Base-by-base conservation (phyloP, 75 land plant genomes). In the Pinus albicaulis region DNA sequence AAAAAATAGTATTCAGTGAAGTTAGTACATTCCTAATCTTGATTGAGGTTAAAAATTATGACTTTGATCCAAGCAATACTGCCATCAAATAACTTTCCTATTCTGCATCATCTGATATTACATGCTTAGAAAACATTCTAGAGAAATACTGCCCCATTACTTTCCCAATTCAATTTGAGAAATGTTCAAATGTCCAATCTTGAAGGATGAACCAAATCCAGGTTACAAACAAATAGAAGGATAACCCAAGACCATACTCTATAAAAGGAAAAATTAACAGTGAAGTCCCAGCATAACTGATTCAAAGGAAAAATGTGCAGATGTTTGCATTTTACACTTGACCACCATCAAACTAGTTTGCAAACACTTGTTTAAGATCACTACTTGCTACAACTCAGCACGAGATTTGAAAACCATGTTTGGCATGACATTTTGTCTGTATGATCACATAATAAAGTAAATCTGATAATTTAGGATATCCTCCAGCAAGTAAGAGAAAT, bases 401-500 rank as follows among this genome's bases (percentile, higher is more conserved):
- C 68, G 34, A 13, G 36, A 7, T 20, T 64, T 64, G 17, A 34
- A 64, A 17, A 31, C 34, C 34, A 20, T 31, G 68, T 41, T 64
- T 64, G 38, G 34, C 3, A 34, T 34, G 20, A 31, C 38, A 16
- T 34, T 5, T 11, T 16, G 25, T 31, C 15, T 17, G 38, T 31
- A 31, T 17, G 31, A 28, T 14, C 20, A 36, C 68, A 64, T 64
- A 20, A 64, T 10, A 31, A 64, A 31, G n/a, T 64, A 31, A 31
- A 20, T 5, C 19, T 31, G 38, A 64, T 15, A 31, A 28, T 64
- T 64, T 64, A 31, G 13, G 16, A 36, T 31, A 64, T 17, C 36
- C 26, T 64, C 34, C 19, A 64, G 68, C 68, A 34, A 64, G 68
- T 20, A 68, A 68, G 71, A 68, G 34, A 64, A 68, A 68, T 68